phyloP scores from a whole-genome alignment of 2,329 filamentous ascomycete genomes.

The Emericellopsis cladophorae region DNA sequence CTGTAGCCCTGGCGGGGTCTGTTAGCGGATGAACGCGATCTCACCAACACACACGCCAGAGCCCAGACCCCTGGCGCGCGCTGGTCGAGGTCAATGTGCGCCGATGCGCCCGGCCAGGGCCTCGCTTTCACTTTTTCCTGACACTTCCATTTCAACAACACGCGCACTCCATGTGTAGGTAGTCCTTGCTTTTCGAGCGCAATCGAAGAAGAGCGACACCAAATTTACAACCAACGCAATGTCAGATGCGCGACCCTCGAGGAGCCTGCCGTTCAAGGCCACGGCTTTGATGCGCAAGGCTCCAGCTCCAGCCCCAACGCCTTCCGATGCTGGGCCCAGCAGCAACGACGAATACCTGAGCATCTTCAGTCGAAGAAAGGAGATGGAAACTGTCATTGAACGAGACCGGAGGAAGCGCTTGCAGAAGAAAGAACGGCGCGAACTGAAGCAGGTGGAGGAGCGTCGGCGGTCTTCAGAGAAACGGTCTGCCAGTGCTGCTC shows the following conservation, averaged over 20 bases:
- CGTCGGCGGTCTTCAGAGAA: constrained; percentile 3
- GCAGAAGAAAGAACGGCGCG: constrained; percentile 10
- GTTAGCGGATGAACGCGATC: too few species aligned
- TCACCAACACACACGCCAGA: too few species aligned
- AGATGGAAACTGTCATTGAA: constrained; percentile 31
- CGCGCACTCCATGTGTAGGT: too few species aligned
- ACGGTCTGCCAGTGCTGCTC: neutral
- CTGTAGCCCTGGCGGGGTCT: too few species aligned
- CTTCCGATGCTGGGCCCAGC: constrained; percentile 4
- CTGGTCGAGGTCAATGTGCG: too few species aligned
- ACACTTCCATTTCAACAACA: too few species aligned
- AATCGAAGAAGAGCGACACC: too few species aligned
- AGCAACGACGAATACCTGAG: constrained; percentile 25
- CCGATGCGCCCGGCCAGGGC: too few species aligned
- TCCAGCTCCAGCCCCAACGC: constrained; percentile 11
- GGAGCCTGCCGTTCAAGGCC: constrained; percentile 36
- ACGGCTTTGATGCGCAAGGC: constrained; percentile 24
- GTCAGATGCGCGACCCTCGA: constrained; percentile 14
- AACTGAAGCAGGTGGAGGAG: constrained; percentile 9
- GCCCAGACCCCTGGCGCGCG: too few species aligned
- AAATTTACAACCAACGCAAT: neutral
- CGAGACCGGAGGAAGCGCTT: constrained; percentile 22
- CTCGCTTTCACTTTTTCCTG: too few species aligned
- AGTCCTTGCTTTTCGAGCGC: too few species aligned
- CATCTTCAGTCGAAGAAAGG: constrained; percentile 36